A percentile compares a stretch with the other conserved stretches of the same genome.
Conservation (phyloP, 768 basidiomycete species). For the Boletellus sp. region DNA sequence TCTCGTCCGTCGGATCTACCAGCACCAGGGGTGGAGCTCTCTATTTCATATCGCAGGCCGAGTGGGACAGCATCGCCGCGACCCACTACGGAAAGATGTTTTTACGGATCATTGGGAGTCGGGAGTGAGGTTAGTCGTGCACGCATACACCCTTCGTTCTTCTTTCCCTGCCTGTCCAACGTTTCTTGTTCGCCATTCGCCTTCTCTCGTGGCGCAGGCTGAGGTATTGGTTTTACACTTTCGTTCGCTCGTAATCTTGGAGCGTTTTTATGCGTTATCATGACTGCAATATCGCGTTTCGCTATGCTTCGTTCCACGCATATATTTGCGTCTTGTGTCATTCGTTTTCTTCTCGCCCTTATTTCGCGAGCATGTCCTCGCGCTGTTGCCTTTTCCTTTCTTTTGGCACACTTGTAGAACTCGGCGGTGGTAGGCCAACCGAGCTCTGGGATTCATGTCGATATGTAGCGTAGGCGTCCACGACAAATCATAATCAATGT, state of each 20-base stretch:
- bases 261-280: not conserved
- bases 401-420: slow-evolving; percentile 2
- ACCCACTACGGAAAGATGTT: slow-evolving; percentile 49
- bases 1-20: slow-evolving; percentile 33
- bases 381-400: too few relatives aligned
- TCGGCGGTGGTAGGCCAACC: slow-evolving; percentile 3
- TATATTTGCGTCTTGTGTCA: not conserved
- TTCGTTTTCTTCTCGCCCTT: not conserved
- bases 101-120: slow-evolving; percentile 45
- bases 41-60: slow-evolving; percentile 50
- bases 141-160: not conserved
- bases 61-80: slow-evolving; percentile 54
- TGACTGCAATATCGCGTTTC: not conserved
- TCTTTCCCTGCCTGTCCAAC: slow-evolving; percentile 2
- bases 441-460: slow-evolving; percentile 7
- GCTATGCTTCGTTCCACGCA: not conserved
- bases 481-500: slow-evolving; percentile 6
- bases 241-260: not conserved
- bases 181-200: not conserved
- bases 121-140: slow-evolving; percentile 12
- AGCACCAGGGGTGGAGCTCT: slow-evolving; percentile 24
- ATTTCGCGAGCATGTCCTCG: not conserved
- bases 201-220: slow-evolving; percentile 9
- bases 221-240: not conserved
- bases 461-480: slow-evolving; percentile 7